These are phyloP conservation scores for Proliferodiscus dingleyae DNA, from an alignment of 2,329 filamentous ascomycete species.

Conservation along the genomic window DNA sequence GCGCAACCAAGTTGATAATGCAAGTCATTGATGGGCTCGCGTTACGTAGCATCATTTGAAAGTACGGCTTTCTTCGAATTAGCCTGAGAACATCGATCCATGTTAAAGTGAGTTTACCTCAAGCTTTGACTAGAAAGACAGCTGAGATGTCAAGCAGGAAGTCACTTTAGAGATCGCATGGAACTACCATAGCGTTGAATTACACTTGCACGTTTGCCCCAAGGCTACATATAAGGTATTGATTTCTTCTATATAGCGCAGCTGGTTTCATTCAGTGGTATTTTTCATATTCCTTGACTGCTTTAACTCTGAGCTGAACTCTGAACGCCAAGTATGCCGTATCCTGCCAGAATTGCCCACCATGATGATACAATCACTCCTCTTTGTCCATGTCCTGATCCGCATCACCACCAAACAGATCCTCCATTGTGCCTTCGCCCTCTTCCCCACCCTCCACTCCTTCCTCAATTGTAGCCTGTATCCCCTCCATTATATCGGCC, in stretches of 20 bases:
- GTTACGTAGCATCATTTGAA: too few species aligned
- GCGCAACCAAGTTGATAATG: too few species aligned
- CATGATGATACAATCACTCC: slow-evolving; percentile 29
- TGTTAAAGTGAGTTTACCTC: too few species aligned
- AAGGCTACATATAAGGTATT: neutral
- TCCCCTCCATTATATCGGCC: slow-evolving; percentile 37
- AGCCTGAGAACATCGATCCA: too few species aligned
- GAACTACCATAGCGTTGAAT: neutral
- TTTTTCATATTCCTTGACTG: neutral
- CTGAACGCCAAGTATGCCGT: slow-evolving; percentile 14
- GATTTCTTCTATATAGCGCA: neutral
- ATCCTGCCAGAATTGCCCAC: too few species aligned
- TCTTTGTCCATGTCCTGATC: slow-evolving; percentile 37
- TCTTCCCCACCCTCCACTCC: slow-evolving; percentile 36
- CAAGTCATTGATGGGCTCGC: too few species aligned
- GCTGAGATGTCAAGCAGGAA: neutral
- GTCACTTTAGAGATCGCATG: neutral
- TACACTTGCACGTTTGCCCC: neutral
- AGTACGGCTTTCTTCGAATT: too few species aligned
- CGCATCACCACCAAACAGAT: slow-evolving; percentile 36
- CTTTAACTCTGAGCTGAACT: neutral
- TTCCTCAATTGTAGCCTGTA: slow-evolving; percentile 33
- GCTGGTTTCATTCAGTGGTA: neutral
- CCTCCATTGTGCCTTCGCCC: slow-evolving; percentile 39
- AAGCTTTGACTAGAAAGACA: too few species aligned